Evolutionary conservation across 805 yeast genomes (phyloP).

Genomic region (Candida vartiovaarae): DNA sequence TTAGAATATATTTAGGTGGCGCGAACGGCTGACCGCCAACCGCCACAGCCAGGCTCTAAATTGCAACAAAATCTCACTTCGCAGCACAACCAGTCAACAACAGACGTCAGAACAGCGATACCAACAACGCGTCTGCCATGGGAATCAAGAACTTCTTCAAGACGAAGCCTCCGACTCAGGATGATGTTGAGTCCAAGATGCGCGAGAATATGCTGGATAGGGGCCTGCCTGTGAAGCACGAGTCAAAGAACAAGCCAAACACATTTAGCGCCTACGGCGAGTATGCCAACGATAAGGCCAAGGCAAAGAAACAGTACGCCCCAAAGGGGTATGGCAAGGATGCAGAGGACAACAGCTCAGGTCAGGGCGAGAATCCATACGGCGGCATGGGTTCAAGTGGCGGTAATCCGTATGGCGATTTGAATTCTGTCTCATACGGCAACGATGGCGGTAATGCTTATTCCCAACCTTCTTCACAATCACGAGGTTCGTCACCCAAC

Average conservation of each 20-base stretch:
- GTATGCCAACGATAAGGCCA: constrained; percentile 35
- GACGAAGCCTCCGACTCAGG: constrained; percentile 38
- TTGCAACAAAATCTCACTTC: too few species aligned
- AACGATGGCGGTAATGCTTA: neutral
- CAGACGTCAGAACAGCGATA: too few species aligned
- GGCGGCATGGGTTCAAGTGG: constrained; percentile 2
- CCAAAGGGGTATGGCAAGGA: constrained; percentile 32
- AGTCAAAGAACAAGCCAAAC: constrained; percentile 27
- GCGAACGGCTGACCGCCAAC: too few species aligned
- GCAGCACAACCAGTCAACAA: too few species aligned
- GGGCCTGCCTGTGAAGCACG: constrained; percentile 35
- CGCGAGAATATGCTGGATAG: constrained; percentile 34
- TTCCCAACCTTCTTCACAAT: neutral
- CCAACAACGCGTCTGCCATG: constrained; percentile 24
- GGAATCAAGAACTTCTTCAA: constrained; percentile 42
- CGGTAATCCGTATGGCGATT: constrained; percentile 7
- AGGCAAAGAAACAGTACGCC: constrained; percentile 28
- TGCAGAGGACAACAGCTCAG: constrained; percentile 4
- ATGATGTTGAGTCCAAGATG: constrained; percentile 34
- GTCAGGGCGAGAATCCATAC: constrained; percentile 11
- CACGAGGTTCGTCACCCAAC: neutral
- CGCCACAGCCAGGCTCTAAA: too few species aligned
- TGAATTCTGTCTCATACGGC: neutral
- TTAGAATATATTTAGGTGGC: too few species aligned
- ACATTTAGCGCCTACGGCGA: constrained; percentile 41